Evolutionary conservation across 148 eudicot genomes (phyloP), one percentile per base, ranked within the genome.

Genomic region (Arctostaphylos glauca): DNA sequence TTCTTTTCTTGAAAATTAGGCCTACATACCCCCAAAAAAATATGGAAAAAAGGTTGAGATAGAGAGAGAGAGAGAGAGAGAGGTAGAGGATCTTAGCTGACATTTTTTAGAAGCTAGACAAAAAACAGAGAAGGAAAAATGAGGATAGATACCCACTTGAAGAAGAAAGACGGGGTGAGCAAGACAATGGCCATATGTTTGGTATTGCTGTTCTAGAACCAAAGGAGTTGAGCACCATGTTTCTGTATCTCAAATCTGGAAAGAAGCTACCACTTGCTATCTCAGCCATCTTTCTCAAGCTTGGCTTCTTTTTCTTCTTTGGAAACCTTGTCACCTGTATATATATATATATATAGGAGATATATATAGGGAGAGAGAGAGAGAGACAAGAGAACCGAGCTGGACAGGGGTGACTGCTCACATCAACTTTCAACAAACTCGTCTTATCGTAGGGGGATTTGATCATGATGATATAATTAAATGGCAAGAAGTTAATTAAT

Each of bases 121-220:
- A 70, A 43, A 70, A 70, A 70, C 19, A 70, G 48, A 41, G 49
- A 70, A 43, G 74, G 21, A 44, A 73, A 73, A 73, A 16, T 13
- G 19, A 16, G 52, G 13, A 46, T 15, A 44, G 58, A 74, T 50
- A 75, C 58, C 43, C 78, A 75, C 78, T 75, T 75, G 80, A 77
- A 55, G 64, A 55, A 77, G 44, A 54, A 77, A 56, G 25, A 25
- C 12, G 10, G 10, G 43, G 71, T 9, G 71, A 31, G 5, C 12
- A 66, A 25, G 15, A 66, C 43, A 12, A 12, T 8, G 64, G 23
- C 48, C 79, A 52, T 13, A 15, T 53, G 47, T 25, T 6, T 13
- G 3, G 18, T 52, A 18, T 14, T 50, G 79, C 46, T 41, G 67
- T 19, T 48, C 52, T 48, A 5, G 25, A 48, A 48, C 73, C 73